A percentile compares a stretch with the other conserved stretches of the same genome.
Evolutionary conservation across 2,329 filamentous ascomycete species (phyloP).

Genomic region (Onygenales sp.): DNA sequence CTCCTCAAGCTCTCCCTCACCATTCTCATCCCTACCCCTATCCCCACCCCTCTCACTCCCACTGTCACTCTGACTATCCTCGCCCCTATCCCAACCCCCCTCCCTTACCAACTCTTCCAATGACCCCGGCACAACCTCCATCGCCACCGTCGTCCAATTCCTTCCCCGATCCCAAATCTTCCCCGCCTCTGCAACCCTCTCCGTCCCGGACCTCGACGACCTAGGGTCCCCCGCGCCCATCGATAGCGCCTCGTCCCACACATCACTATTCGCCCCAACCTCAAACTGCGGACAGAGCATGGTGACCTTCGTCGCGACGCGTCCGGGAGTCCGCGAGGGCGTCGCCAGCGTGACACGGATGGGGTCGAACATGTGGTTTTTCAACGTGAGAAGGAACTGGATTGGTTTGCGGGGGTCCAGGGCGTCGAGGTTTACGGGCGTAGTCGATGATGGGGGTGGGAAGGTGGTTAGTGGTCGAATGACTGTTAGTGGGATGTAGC

Average conservation of each 20-base stretch:
- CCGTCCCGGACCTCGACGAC: constrained; percentile 31
- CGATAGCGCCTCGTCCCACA: constrained; percentile 82
- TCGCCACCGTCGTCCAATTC: constrained; percentile 89
- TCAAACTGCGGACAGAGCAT: constrained; percentile 92
- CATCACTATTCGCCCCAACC: constrained; percentile 85
- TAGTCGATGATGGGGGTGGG: constrained; percentile 16
- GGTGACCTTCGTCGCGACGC: constrained; percentile 71
- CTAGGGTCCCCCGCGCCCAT: constrained; percentile 31
- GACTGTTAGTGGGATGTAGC: constrained; percentile 75
- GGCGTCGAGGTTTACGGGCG: constrained; percentile 34
- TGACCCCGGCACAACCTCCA: constrained; percentile 68
- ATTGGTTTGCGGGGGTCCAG: constrained; percentile 44
- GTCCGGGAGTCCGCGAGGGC: constrained; percentile 66
- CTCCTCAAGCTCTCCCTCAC: constrained; percentile 27
- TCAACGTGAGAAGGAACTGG: constrained; percentile 82
- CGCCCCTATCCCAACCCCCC: constrained; percentile 17
- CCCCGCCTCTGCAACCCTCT: constrained; percentile 64
- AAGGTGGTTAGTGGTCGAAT: constrained; percentile 48
- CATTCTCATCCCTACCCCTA: constrained; percentile 23
- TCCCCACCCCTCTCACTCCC: constrained; percentile 12
- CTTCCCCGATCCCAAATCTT: constrained; percentile 93
- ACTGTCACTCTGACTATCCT: constrained; percentile 23
- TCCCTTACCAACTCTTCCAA: constrained; percentile 20
- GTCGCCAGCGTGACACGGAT: constrained; percentile 83
- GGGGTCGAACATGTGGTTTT: constrained; percentile 87